Evolutionary conservation across 129 eudicot species (phyloP), one percentile per base, ranked within the genome.

Genomic region (Sambucus nigra): DNA sequence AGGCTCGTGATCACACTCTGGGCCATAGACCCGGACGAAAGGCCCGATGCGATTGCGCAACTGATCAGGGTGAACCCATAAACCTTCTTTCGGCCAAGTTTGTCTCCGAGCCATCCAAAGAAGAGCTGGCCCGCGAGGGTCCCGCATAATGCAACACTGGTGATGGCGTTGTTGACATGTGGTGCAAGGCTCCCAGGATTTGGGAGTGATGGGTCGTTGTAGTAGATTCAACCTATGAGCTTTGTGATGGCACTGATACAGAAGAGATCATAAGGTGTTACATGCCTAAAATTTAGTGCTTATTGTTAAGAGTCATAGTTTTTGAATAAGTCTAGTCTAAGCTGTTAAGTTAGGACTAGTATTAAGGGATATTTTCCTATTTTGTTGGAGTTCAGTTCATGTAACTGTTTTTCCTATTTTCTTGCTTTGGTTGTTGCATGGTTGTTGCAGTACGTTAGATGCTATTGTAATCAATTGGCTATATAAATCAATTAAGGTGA

Each of bases 81-180:
- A 7, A 71, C 72, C 7, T 33, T 70, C n/a, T 72, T 64, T 8
- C 82, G 47, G 0, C 77, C 74, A 0, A 76, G 61, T 21, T 67
- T 63, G 65, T 76, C 74, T 4, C 74, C 82, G 1, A 76, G 77
- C 64, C 70, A 65, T 10, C 81, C 81, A 25, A 69, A 75, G 51
- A 75, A 75, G 47, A 76, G 71, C 38, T 76, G 77, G 20, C 82
- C 70, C 1, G 62, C 55, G 16, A 65, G 53, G 29, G 70, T 65
- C 17, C 70, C 70, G 12, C 52, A 31, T 14, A 70, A 32, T 31
- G 71, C 67, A 22, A 58, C 77, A 0, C 71, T 68, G 32, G 53
- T 63, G 0, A 63, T 45, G 35, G 42, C 45, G 35, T 57, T 56
- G 26, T 58, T 63, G 20, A 71, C 66, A 21, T 51, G 33, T 2